Evolutionary conservation across 805 yeast genomes (phyloP), one percentile per base, ranked within the genome.

Genomic region (Candida coquimbonensis): DNA sequence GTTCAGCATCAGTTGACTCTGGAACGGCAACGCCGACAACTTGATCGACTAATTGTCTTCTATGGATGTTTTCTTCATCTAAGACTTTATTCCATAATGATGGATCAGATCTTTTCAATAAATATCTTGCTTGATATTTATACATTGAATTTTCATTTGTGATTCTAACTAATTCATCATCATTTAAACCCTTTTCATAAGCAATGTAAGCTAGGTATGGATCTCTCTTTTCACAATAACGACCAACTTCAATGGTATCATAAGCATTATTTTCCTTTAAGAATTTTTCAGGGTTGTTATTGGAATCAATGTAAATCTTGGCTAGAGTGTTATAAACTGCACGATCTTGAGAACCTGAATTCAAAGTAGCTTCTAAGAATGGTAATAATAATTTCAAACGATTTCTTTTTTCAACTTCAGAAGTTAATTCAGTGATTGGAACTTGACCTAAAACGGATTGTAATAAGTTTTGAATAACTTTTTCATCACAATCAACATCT

Each of bases 61-160:
- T 83, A 72, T 91, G 95, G 50, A 79, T 72, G 65, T 87, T 89
- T 40, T 84, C 93, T 38, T 75, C 77, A 49, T 72, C 59, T 61
- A 93, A 74, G 6, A 93, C 99, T 54, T 73, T 73, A 46, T 78
- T 68, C 97, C 98, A 93, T 53, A 93, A 74, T 7, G 67, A 74
- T 24, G 81, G 72, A 62, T 93, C 96, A n/a, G 96, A 87, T 65
- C 96, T 85, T 50, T 80, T 73, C 56, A 93, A 77, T 58, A 93
- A 74, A 64, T 93, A 93, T 66, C 98, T 83, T n/a, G 98, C 98
- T 74, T 93, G 99, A 69, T 93, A 91, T 67, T 93, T 93, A 77
- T 86, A 93, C 99, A 93, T 93, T 57, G 93, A 79, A 66, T 93
- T 93, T 61, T 93, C 98, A 66, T 93, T 93, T 54, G 99, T 93